phyloP scores from a whole-genome alignment of 305 asterid species.

The Fraxinus ornus region DNA sequence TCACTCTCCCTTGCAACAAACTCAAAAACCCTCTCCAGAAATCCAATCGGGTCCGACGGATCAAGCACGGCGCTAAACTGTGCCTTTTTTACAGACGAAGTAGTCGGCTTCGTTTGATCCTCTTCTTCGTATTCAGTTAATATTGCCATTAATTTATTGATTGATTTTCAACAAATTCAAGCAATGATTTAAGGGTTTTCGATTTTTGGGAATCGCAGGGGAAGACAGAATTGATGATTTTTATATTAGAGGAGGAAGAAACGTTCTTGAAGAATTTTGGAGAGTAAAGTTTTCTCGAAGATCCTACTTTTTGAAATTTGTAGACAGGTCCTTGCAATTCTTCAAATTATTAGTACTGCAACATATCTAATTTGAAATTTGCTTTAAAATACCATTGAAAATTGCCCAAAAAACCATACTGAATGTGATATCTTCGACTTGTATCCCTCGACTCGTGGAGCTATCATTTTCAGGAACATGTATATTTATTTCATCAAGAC shows the following conservation, averaged over 20 bases:
- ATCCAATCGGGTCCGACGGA: conserved; percentile 69
- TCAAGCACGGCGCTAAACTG: conserved; percentile 51
- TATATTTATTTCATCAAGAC: background rate
- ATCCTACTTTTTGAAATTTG: background rate
- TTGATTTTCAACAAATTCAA: background rate
- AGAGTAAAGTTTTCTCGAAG: conserved; percentile 8
- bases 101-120: conserved; percentile 28
- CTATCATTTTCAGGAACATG: background rate
- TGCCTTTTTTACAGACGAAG: conserved; percentile 33
- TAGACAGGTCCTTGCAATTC: background rate
- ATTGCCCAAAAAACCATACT: too few species aligned
- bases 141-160: conserved; percentile 39
- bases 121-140: conserved; percentile 64
- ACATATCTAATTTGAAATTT: background rate
- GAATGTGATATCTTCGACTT: background rate
- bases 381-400: background rate
- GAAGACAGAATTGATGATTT: background rate
- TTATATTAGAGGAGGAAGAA: background rate
- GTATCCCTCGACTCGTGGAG: background rate
- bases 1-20: conserved; percentile 67
- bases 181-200: background rate
- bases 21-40: conserved; percentile 58
- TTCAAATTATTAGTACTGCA: background rate
- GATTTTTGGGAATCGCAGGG: background rate
- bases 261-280: background rate